Evolutionary conservation across 164 flowering plant species (phyloP), one percentile per base, ranked within the genome.

Genomic region (Chimonanthus salicifolius): DNA sequence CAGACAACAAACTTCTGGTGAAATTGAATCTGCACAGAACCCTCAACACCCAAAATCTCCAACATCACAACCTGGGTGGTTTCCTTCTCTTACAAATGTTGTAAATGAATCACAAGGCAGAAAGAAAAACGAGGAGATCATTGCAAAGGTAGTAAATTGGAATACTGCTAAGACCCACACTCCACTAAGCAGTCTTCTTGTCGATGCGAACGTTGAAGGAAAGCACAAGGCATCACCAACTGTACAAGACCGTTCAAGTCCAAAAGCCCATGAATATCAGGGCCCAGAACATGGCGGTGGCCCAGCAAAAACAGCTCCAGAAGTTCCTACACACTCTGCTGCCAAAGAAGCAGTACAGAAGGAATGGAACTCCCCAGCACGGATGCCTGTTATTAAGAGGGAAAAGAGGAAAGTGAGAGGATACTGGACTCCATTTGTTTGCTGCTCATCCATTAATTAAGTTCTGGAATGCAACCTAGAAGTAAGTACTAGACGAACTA

Each of bases 351-450:
- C 75, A 63, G 64, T 67, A 16, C 77, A 51, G n/a, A 75, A 83
- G 69, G 97, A 84, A 74, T 87, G 90, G 93, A 83, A 83, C 75
- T 87, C 97, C 47, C 92, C 94, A 0, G 93, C 91, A 49, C 82
- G 88, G 71, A 84, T 88, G 74, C 91, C 86, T 0, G 69, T 84
- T 48, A 84, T 80, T 18, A 88, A 88, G 83, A 83, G 83, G 74
- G 92, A 87, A 72, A 87, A 86, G 83, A 87, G 80, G 77, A 92
- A 86, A 77, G 74, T n/a, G 44, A 88, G 80, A 81, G 84, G 88
- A 3, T 85, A 77, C 73, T 62, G 97, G 98, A 84, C 78, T 6
- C 88, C 89, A 21, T 91, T 90, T 74, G 80, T 87, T n/a, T 94
- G 98, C 80, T 94, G 98, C 84, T 87, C 94, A 47, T 88, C 96